These are phyloP conservation scores for Piper longum DNA, from an alignment of 164 flowering plant genomes.

Conservation along the genomic window DNA sequence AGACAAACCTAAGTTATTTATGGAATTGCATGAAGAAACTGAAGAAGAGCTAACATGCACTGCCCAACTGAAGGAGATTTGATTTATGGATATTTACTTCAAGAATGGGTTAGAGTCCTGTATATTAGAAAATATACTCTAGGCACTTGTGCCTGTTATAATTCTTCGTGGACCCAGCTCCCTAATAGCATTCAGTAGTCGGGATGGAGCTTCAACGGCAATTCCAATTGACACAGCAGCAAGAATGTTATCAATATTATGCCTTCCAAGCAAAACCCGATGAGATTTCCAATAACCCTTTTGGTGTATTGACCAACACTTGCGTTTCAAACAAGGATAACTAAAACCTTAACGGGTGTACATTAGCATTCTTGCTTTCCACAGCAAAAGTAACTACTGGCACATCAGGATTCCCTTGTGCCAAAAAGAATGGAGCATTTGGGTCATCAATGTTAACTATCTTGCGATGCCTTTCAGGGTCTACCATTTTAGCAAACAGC, in stretches of 20 bases:
- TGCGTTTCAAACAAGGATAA: conserved; percentile 89
- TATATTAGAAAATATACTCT: not conserved
- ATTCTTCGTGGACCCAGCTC: conserved; percentile 78
- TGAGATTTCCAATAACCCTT: conserved; percentile 87
- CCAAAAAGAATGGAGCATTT: conserved; percentile 58
- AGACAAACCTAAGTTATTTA: not conserved
- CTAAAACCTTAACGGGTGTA: conserved; percentile 70
- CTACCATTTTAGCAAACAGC: conserved; percentile 72
- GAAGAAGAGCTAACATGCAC: no score
- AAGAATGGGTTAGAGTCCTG: no score
- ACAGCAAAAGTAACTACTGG: conserved; percentile 85
- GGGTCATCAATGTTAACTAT: conserved; percentile 89
- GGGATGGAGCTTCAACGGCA: conserved; percentile 90
- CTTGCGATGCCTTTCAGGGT: conserved; percentile 74
- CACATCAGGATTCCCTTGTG: conserved; percentile 69
- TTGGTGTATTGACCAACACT: conserved; percentile 84
- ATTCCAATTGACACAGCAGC: conserved; percentile 92
- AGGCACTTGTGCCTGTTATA: conserved; percentile 53
- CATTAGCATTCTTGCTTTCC: conserved; percentile 80
- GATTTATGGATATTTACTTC: no score
- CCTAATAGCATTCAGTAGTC: conserved; percentile 73
- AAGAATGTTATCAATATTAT: conserved; percentile 78
- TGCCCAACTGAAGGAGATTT: no score
- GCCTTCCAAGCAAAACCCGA: conserved; percentile 91
- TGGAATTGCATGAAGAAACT: no score